Evolutionary conservation across 139 green algal species (phyloP).

Genomic region (Tetradesmus obliquus): DNA sequence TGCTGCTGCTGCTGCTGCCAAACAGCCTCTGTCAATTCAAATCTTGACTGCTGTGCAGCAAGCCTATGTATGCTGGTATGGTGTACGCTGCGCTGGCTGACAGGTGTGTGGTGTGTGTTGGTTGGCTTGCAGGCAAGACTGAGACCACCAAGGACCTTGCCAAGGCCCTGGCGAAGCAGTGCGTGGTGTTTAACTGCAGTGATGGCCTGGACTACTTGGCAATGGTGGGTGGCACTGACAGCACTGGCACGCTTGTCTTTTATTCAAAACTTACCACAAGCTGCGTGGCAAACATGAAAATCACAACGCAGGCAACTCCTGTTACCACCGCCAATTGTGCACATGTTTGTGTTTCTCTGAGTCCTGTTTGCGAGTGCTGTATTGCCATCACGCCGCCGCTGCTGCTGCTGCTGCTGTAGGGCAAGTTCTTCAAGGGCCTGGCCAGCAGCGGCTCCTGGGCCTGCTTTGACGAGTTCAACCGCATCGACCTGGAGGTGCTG

Average conservation of each 20-base stretch:
- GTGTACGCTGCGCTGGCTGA: neutral
- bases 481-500: constrained; percentile 85
- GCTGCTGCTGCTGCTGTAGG: constrained; percentile 41
- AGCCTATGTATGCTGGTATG: neutral
- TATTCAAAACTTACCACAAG: too few relatives aligned
- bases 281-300: too few relatives aligned
- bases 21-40: neutral
- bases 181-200: constrained; percentile 69
- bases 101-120: neutral
- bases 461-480: constrained; percentile 94
- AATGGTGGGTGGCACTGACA: constrained; percentile 56
- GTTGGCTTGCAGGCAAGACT: constrained; percentile 72
- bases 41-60: neutral
- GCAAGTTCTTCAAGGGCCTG: constrained; percentile 90
- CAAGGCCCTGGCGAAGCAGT: constrained; percentile 85
- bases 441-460: constrained; percentile 82
- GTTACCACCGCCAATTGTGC: too few relatives aligned
- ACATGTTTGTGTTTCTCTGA: too few relatives aligned
- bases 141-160: constrained; percentile 91
- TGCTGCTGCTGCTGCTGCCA: neutral
- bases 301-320: too few relatives aligned
- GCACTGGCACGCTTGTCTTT: neutral
- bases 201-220: constrained; percentile 82
- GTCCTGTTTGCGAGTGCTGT: too few relatives aligned
- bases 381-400: neutral